A percentile compares a stretch with the other conserved stretches of the same genome.
Conservation (phyloP, 768 basidiomycete species). For the Agrocybe praecox region DNA sequence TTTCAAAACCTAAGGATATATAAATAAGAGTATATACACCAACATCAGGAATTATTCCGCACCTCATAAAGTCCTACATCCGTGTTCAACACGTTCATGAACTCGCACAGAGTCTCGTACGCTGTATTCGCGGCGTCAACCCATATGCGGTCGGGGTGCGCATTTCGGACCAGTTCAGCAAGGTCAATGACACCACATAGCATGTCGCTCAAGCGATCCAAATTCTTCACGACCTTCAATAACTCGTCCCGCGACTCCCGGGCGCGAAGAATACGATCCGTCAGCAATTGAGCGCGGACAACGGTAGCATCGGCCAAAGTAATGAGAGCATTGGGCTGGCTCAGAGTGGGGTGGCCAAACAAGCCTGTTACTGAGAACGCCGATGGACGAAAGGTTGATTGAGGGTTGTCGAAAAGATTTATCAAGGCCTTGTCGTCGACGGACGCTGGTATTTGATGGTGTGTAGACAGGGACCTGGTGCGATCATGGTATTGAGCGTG, state of each 20-base stretch:
- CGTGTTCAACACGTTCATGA: slow-evolving; percentile 97
- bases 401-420: slow-evolving; percentile 73
- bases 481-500: slow-evolving; percentile 28
- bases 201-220: slow-evolving; percentile 95
- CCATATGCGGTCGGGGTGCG: slow-evolving; percentile 89
- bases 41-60: slow-evolving; percentile 32
- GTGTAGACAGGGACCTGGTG: slow-evolving; percentile 36
- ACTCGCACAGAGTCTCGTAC: slow-evolving; percentile 92
- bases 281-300: slow-evolving; percentile 77
- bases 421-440: slow-evolving; percentile 67
- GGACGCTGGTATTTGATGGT: slow-evolving; percentile 58
- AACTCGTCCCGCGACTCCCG: slow-evolving; percentile 75
- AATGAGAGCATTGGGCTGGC: slow-evolving; percentile 67
- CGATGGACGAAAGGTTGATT: slow-evolving; percentile 34
- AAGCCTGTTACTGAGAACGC: slow-evolving; percentile 70
- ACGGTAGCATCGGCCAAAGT: slow-evolving; percentile 80
- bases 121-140: slow-evolving; percentile 81
- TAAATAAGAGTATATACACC: neutral
- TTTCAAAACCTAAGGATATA: slow-evolving; percentile 59
- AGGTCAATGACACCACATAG: slow-evolving; percentile 96
- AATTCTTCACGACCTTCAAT: slow-evolving; percentile 88
- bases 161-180: slow-evolving; percentile 90
- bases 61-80: slow-evolving; percentile 90
- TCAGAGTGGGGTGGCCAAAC: slow-evolving; percentile 79
- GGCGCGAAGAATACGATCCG: slow-evolving; percentile 79